Conservation (phyloP, 768 basidiomycete genomes). For the Phlegmacium glaucopus region DNA sequence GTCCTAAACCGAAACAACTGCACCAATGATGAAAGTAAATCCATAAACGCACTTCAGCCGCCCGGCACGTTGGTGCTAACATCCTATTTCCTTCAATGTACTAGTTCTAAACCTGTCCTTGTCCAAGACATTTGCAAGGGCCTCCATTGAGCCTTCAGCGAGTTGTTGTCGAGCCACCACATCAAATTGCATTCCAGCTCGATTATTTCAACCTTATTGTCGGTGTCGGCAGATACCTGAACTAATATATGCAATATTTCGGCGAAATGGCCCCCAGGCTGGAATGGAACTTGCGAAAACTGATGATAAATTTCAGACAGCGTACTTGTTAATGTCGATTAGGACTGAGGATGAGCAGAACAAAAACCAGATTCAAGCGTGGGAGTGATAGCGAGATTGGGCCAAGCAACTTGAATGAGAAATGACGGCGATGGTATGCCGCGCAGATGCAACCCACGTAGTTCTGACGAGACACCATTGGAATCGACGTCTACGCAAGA, state of each 20-base stretch:
- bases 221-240: slow-evolving; percentile 2
- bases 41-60: too few relatives aligned
- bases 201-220: slow-evolving; percentile 11
- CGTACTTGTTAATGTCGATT: slow-evolving; percentile 13
- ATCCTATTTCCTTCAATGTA: slow-evolving; percentile 8
- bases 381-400: slow-evolving; percentile 15
- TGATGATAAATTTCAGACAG: slow-evolving; percentile 12
- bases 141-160: slow-evolving; percentile 13
- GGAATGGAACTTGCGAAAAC: slow-evolving; percentile 14
- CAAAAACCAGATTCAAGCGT: slow-evolving; percentile 19
- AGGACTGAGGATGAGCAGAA: slow-evolving; percentile 12
- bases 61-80: slow-evolving; percentile 5
- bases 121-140: slow-evolving; percentile 11
- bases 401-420: slow-evolving; percentile 4
- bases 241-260: slow-evolving; percentile 11
- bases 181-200: slow-evolving; percentile 17
- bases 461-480: background rate
- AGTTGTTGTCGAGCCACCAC: slow-evolving; percentile 1
- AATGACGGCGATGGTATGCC: slow-evolving; percentile 11
- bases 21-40: too few relatives aligned
- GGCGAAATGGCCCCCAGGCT: slow-evolving; percentile 13
- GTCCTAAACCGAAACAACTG: too few relatives aligned
- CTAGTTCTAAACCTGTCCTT: slow-evolving; percentile 3
- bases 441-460: slow-evolving; percentile 12
- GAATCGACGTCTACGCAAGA: slow-evolving; percentile 19